These are phyloP conservation scores for Pythium volutum DNA, from an alignment of 352 stramenopile species.

Conservation along the genomic window DNA sequence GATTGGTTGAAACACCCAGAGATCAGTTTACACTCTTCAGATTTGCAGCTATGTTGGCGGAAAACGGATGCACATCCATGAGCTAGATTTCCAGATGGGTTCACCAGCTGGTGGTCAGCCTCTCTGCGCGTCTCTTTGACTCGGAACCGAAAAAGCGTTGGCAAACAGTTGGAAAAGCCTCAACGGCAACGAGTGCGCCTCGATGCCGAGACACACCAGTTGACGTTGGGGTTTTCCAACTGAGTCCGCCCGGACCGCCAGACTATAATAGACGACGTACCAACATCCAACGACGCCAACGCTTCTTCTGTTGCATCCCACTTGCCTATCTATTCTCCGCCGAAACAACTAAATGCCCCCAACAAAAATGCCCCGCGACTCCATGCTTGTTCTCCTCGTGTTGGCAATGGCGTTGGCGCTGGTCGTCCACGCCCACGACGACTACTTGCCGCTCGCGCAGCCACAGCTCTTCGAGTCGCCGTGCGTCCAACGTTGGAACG, in stretches of 20 bases:
- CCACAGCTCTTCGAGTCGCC: conserved; percentile 26
- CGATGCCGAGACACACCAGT: too few species aligned
- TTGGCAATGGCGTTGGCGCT: not conserved
- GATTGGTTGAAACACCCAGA: conserved; percentile 6
- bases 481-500: conserved; percentile 23
- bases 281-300: not conserved
- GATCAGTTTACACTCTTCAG: not conserved
- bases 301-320: not conserved
- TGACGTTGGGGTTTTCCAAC: too few species aligned
- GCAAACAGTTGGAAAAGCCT: conserved; percentile 1
- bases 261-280: not conserved
- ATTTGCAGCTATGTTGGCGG: conserved; percentile 5
- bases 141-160: not conserved
- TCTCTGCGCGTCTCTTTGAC: conserved; percentile 6
- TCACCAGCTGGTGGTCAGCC: conserved; percentile 8
- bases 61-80: not conserved
- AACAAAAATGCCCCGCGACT: not conserved
- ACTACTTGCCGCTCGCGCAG: conserved; percentile 22
- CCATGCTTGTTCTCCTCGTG: not conserved
- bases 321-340: conserved; percentile 7
- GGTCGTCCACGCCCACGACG: conserved; percentile 17
- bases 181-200: too few species aligned
- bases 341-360: not conserved
- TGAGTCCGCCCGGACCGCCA: too few species aligned
- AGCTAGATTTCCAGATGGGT: conserved; percentile 13